Percentiles rank a stretch among this genome's conserved stretches.
These are phyloP conservation scores for Cryptococcus hybrid DNA, from an alignment of 1,284 basidiomycete species.

Conservation along the genomic window DNA sequence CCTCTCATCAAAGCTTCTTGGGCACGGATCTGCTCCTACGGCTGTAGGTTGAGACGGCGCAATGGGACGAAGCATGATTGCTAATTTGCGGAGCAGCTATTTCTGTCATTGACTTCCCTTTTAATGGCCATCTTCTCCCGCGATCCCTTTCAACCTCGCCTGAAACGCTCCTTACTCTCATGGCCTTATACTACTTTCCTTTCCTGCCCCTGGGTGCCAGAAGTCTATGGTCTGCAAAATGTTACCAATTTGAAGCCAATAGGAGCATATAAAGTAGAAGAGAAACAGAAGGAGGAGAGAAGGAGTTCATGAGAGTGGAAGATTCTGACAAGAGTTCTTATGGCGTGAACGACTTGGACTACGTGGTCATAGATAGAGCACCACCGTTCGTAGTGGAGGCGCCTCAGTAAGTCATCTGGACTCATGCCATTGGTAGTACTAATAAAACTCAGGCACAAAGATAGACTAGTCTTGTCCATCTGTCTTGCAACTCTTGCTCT, in stretches of 20 bases:
- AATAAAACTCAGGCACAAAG: slow-evolving; percentile 3
- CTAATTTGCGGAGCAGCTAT: slow-evolving; percentile 55
- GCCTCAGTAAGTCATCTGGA: slow-evolving; percentile 9
- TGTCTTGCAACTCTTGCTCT: slow-evolving; percentile 71
- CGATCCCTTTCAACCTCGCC: slow-evolving; percentile 90
- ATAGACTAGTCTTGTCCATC: slow-evolving; percentile 51
- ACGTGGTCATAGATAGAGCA: slow-evolving; percentile 27
- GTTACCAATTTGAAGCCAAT: not conserved
- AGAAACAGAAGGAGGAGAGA: not conserved
- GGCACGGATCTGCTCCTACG: slow-evolving; percentile 59
- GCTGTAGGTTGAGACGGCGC: slow-evolving; percentile 58
- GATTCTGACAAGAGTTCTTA: slow-evolving; percentile 3
- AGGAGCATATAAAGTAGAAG: not conserved
- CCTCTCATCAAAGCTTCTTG: slow-evolving; percentile 63
- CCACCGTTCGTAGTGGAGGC: not conserved
- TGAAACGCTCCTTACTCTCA: slow-evolving; percentile 79
- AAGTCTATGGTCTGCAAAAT: not conserved
- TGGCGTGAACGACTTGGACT: slow-evolving; percentile 15
- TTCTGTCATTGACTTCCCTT: slow-evolving; percentile 79
- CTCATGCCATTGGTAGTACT: not conserved
- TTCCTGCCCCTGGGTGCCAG: slow-evolving; percentile 12
- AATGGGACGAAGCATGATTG: not conserved
- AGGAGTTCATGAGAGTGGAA: not conserved
- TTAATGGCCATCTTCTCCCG: slow-evolving; percentile 78
- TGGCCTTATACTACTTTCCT: slow-evolving; percentile 76